phyloP scores from a whole-genome alignment of 495 filamentous ascomycete species.

The Penicillium atrosanguineum region DNA sequence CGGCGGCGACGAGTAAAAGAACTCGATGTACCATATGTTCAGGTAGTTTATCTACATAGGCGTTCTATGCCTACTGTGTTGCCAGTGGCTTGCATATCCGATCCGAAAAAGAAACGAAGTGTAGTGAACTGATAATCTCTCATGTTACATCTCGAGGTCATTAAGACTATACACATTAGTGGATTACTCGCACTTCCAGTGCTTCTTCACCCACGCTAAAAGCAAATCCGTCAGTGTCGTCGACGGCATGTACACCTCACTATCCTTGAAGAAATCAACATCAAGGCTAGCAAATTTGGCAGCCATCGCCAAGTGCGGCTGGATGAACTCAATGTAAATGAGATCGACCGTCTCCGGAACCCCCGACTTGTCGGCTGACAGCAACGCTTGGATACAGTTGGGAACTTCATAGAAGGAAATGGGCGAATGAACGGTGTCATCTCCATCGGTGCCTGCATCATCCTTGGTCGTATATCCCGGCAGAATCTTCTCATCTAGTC shows the following conservation, averaged over 20 bases:
- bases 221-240: slow-evolving; percentile 72
- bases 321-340: slow-evolving; percentile 88
- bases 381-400: slow-evolving; percentile 71
- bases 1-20: slow-evolving; percentile 33
- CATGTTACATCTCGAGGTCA: background rate
- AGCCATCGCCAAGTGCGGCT: slow-evolving; percentile 72
- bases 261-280: slow-evolving; percentile 52
- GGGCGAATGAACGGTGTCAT: slow-evolving; percentile 79
- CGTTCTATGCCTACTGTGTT: background rate
- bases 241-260: slow-evolving; percentile 62
- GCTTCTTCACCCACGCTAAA: slow-evolving; percentile 69
- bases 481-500: slow-evolving; percentile 38
- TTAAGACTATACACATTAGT: background rate
- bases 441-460: slow-evolving; percentile 80
- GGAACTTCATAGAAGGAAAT: slow-evolving; percentile 76
- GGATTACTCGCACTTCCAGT: slow-evolving; percentile 60
- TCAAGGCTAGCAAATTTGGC: slow-evolving; percentile 63
- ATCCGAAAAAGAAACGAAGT: background rate
- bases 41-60: background rate
- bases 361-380: slow-evolving; percentile 46
- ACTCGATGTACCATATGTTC: background rate
- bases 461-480: slow-evolving; percentile 90
- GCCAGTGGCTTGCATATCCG: background rate
- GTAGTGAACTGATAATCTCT: background rate
- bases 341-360: slow-evolving; percentile 73